Conservation (phyloP, 2,329 filamentous ascomycete species). For the Neofusicoccum ribis region DNA sequence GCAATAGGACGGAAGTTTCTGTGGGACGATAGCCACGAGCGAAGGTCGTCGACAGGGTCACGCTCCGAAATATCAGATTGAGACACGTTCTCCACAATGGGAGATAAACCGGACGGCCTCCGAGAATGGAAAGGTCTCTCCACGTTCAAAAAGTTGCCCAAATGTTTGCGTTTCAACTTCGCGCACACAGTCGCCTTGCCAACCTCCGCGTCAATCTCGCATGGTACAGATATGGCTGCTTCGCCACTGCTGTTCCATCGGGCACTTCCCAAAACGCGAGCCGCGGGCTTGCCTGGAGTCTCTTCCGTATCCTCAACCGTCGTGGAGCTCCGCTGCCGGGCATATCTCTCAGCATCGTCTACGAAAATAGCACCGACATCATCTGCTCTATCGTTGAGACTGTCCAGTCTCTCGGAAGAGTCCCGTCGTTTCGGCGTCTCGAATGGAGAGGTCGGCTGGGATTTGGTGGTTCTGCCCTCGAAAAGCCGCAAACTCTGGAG, state of each 20-base stretch:
- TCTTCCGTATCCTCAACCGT: constrained; percentile 45
- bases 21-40: constrained; percentile 48
- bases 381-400: constrained; percentile 31
- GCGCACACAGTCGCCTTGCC: constrained; percentile 20
- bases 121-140: constrained; percentile 23
- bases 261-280: constrained; percentile 35
- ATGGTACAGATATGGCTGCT: constrained; percentile 30
- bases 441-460: constrained; percentile 24
- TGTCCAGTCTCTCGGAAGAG: constrained; percentile 28
- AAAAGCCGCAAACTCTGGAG: constrained; percentile 50
- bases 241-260: constrained; percentile 38
- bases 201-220: constrained; percentile 26
- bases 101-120: constrained; percentile 26
- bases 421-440: constrained; percentile 29
- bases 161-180: constrained; percentile 44
- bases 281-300: constrained; percentile 29
- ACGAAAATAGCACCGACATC: constrained; percentile 47
- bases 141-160: constrained; percentile 42
- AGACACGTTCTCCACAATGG: constrained; percentile 23
- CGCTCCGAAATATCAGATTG: constrained; percentile 21
- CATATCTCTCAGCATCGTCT: constrained; percentile 50
- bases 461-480: constrained; percentile 24
- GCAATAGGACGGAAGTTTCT: constrained; percentile 48
- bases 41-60: constrained; percentile 31
- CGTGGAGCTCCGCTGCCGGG: constrained; percentile 46